Evolutionary conservation across 371 early-diverging fungal genomes (phyloP).

Genomic region (Mortierella sp.): DNA sequence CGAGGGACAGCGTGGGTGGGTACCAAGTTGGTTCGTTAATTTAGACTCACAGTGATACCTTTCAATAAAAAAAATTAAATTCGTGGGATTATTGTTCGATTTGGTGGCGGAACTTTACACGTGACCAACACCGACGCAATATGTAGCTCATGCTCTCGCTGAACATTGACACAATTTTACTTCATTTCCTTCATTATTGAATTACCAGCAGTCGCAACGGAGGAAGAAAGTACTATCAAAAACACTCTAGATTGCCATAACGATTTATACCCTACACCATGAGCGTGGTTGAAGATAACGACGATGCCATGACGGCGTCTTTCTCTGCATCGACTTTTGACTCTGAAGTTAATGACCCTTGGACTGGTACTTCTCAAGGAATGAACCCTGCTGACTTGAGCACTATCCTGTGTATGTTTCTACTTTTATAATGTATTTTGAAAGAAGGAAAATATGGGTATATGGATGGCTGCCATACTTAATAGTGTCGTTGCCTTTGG

Average conservation of each 20-base stretch:
- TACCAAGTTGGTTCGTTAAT: conserved; percentile 61
- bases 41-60: conserved; percentile 35
- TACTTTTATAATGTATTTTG: not conserved
- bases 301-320: conserved; percentile 49
- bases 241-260: not conserved
- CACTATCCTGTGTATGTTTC: conserved; percentile 33
- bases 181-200: not conserved
- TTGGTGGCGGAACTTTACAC: conserved; percentile 4
- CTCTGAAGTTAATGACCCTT: conserved; percentile 42
- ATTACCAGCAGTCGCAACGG: not conserved
- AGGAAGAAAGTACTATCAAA: not conserved
- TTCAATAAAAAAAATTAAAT: not conserved
- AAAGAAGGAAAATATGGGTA: no score
- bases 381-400: conserved; percentile 19
- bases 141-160: not conserved
- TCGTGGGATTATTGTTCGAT: no score
- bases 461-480: no score
- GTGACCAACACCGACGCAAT: not conserved
- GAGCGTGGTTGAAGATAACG: conserved; percentile 26
- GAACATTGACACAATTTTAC: not conserved
- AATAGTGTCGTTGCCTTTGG: no score
- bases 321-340: conserved; percentile 44
- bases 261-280: not conserved
- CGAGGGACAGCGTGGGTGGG: conserved; percentile 59
- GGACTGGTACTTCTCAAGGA: conserved; percentile 28